Conservation (phyloP, 345 rosid genomes). For the Noccaea bulbosa region DNA sequence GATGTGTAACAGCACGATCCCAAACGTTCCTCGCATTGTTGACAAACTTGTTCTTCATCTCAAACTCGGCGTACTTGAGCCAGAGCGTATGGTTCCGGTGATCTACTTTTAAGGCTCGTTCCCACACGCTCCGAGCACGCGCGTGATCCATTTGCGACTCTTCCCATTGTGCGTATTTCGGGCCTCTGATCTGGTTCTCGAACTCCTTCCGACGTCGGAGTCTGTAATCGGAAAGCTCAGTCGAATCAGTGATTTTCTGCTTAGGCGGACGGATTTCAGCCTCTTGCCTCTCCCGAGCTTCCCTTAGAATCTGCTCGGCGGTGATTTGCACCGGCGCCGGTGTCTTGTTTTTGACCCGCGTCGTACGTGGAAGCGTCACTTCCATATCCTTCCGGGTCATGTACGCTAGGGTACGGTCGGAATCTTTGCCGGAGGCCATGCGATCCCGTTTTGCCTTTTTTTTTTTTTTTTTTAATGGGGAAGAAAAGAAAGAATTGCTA, state of each 20-base stretch:
- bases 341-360: not conserved
- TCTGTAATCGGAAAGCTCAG: constrained; percentile 14
- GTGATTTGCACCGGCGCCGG: constrained; percentile 10
- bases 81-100: constrained; percentile 7
- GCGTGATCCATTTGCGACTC: constrained; percentile 17
- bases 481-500: too few relatives aligned
- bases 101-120: not conserved
- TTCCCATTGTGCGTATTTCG: constrained; percentile 2
- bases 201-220: constrained; percentile 20
- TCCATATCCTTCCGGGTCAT: not conserved
- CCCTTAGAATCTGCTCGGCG: constrained; percentile 11
- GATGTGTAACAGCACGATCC: constrained; percentile 1
- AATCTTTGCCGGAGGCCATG: not conserved
- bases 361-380: not conserved
- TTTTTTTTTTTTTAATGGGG: too few relatives aligned
- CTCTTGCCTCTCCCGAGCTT: constrained; percentile 16
- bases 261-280: constrained; percentile 15
- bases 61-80: constrained; percentile 24
- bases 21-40: constrained; percentile 11
- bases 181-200: not conserved
- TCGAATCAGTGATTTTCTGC: constrained; percentile 9
- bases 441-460: too few relatives aligned
- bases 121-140: constrained; percentile 17
- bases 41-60: constrained; percentile 26
- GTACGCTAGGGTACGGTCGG: not conserved